A percentile compares a stretch with the other conserved stretches of the same genome.
phyloP scores from a whole-genome alignment of 495 filamentous ascomycete species.

The Thozetella sp. region DNA sequence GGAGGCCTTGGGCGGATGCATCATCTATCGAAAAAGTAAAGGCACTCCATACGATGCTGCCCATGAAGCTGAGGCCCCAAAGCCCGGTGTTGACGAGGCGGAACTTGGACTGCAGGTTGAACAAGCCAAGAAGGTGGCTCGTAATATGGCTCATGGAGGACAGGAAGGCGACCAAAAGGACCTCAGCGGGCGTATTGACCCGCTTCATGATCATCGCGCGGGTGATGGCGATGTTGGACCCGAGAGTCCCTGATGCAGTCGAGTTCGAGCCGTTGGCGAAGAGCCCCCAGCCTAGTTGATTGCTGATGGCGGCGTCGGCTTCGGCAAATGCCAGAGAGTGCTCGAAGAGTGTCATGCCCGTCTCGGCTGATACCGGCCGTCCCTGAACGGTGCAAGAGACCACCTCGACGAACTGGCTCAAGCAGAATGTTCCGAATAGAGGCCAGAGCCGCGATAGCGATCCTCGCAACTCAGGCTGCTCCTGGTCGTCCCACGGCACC shows the following conservation, averaged over 20 bases:
- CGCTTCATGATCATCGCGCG: constrained; percentile 58
- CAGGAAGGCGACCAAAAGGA: constrained; percentile 84
- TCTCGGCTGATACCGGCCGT: constrained; percentile 76
- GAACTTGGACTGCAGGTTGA: constrained; percentile 75
- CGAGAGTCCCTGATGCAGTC: constrained; percentile 38
- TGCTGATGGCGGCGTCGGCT: constrained; percentile 82
- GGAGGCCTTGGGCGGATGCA: constrained; percentile 43
- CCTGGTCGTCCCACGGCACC: constrained; percentile 48
- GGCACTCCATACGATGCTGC: constrained; percentile 72
- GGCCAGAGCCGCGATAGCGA: constrained; percentile 88
- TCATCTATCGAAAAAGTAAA: constrained; percentile 58
- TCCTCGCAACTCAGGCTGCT: constrained; percentile 56
- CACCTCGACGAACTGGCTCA: constrained; percentile 87
- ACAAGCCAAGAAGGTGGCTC: constrained; percentile 78
- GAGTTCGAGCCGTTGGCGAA: constrained; percentile 47
- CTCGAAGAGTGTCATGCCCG: constrained; percentile 95
- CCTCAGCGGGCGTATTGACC: constrained; percentile 85
- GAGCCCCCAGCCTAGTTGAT: constrained; percentile 69
- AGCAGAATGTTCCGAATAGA: constrained; percentile 76
- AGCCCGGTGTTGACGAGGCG: constrained; percentile 83
- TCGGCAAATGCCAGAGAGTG: constrained; percentile 96
- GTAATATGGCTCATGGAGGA: constrained; percentile 87
- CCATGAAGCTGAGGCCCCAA: constrained; percentile 90
- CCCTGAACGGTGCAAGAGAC: constrained; percentile 88
- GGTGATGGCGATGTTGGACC: constrained; percentile 46